Evolutionary conservation across 306 rosid genomes (phyloP).

Genomic region (Purshia tridentata): DNA sequence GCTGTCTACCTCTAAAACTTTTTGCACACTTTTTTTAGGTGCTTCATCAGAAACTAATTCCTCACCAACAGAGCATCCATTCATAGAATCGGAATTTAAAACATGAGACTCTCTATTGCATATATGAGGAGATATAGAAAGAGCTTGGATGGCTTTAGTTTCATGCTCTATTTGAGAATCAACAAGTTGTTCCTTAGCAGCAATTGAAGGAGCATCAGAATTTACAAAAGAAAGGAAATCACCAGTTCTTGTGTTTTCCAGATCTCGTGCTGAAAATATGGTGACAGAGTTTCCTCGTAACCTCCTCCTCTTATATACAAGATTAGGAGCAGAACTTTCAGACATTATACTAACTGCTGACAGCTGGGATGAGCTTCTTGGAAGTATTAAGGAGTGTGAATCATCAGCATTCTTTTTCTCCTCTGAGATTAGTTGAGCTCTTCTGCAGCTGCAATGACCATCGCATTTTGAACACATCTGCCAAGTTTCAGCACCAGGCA

Average conservation of each 20-base stretch:
- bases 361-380: slow-evolving; percentile 41
- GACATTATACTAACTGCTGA: slow-evolving; percentile 57
- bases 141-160: slow-evolving; percentile 35
- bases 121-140: slow-evolving; percentile 26
- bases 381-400: slow-evolving; percentile 41
- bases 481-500: slow-evolving; percentile 65
- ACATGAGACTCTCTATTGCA: slow-evolving; percentile 20
- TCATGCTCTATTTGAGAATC: slow-evolving; percentile 42
- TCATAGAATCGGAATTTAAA: slow-evolving; percentile 23
- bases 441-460: slow-evolving; percentile 49
- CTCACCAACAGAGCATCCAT: slow-evolving; percentile 23
- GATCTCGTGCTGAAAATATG: slow-evolving; percentile 30
- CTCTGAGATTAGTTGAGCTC: slow-evolving; percentile 42
- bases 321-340: slow-evolving; percentile 38
- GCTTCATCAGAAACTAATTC: slow-evolving; percentile 33
- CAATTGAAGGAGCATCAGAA: slow-evolving; percentile 41
- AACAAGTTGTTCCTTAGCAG: slow-evolving; percentile 46
- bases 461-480: slow-evolving; percentile 66
- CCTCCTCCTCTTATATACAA: slow-evolving; percentile 76
- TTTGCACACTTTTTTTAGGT: slow-evolving; percentile 38
- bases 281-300: slow-evolving; percentile 33
- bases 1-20: slow-evolving; percentile 56
- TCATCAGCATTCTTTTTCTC: slow-evolving; percentile 38
- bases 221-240: slow-evolving; percentile 49
- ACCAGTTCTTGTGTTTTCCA: slow-evolving; percentile 35